Evolutionary conservation across 163 green algal species (phyloP).

Genomic region (Scenedesmus sp.): DNA sequence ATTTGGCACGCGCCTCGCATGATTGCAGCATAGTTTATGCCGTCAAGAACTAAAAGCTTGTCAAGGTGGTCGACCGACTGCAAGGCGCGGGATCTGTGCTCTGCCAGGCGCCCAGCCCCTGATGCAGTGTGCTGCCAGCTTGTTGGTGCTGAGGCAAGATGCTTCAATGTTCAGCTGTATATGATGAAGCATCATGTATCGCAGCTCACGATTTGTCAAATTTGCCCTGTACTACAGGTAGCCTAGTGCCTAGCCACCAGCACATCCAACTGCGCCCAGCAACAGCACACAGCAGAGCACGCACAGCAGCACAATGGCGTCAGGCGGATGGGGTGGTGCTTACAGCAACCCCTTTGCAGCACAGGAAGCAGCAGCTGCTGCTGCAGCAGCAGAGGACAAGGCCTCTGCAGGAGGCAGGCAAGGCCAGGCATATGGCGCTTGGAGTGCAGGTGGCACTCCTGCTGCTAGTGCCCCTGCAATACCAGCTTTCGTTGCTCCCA

Average conservation of each 20-base stretch:
- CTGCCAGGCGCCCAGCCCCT: background rate
- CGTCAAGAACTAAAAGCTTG: background rate
- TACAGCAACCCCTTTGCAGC: conserved; percentile 53
- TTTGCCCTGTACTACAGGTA: background rate
- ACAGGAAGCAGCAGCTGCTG: conserved; percentile 12
- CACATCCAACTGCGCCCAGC: background rate
- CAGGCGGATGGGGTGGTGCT: conserved; percentile 48
- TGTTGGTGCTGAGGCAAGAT: background rate
- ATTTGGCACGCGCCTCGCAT: background rate
- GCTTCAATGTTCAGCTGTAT: background rate
- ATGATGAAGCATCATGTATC: background rate
- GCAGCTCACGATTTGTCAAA: background rate
- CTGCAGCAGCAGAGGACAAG: conserved; percentile 3
- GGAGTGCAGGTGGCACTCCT: conserved; percentile 6
- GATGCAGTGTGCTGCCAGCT: background rate
- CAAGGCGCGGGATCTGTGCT: background rate
- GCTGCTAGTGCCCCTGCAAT: conserved; percentile 22
- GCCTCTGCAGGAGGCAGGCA: background rate
- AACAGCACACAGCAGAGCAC: background rate
- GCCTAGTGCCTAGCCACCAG: background rate
- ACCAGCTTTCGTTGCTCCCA: background rate
- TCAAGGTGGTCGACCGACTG: background rate
- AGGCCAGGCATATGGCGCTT: conserved; percentile 37
- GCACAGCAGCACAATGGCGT: conserved; percentile 38
- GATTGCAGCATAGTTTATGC: background rate